Evolutionary conservation across 2,329 filamentous ascomycete species (phyloP).

Genomic region (Trichophyton simii): DNA sequence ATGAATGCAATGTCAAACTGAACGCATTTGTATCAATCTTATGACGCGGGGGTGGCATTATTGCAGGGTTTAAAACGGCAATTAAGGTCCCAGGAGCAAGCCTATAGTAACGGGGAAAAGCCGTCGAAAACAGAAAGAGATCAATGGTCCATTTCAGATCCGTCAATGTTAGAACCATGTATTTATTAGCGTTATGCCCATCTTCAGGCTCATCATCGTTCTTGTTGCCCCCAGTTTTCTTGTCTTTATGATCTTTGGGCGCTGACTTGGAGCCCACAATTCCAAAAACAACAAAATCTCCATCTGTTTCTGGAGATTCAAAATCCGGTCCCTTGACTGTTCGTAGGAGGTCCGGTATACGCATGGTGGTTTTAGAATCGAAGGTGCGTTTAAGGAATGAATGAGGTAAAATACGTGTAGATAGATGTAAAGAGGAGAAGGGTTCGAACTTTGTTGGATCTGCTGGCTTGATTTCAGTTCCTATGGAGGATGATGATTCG

Average conservation of each 20-base stretch:
- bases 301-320: slow-evolving; percentile 66
- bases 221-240: slow-evolving; percentile 29
- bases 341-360: slow-evolving; percentile 67
- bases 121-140: slow-evolving; percentile 80
- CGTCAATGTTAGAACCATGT: slow-evolving; percentile 80
- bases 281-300: slow-evolving; percentile 79
- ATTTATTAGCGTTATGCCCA: slow-evolving; percentile 58
- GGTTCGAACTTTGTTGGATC: slow-evolving; percentile 62
- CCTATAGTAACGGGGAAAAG: slow-evolving; percentile 89
- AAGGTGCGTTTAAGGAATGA: slow-evolving; percentile 66
- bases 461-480: slow-evolving; percentile 20
- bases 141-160: slow-evolving; percentile 87
- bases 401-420: slow-evolving; percentile 71
- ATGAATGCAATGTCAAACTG: slow-evolving; percentile 70
- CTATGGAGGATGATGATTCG: slow-evolving; percentile 1
- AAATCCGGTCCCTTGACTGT: slow-evolving; percentile 73
- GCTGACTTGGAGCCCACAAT: slow-evolving; percentile 81
- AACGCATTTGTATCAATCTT: slow-evolving; percentile 71
- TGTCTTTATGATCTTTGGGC: slow-evolving; percentile 50
- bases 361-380: slow-evolving; percentile 61
- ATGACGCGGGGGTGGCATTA: slow-evolving; percentile 73
- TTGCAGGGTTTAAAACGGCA: slow-evolving; percentile 78
- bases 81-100: slow-evolving; percentile 82
- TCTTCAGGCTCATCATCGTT: slow-evolving; percentile 40
- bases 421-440: slow-evolving; percentile 74